Base-by-base conservation (phyloP, 169 alveolate genomes). In the Cyclospora cayetanensis region DNA sequence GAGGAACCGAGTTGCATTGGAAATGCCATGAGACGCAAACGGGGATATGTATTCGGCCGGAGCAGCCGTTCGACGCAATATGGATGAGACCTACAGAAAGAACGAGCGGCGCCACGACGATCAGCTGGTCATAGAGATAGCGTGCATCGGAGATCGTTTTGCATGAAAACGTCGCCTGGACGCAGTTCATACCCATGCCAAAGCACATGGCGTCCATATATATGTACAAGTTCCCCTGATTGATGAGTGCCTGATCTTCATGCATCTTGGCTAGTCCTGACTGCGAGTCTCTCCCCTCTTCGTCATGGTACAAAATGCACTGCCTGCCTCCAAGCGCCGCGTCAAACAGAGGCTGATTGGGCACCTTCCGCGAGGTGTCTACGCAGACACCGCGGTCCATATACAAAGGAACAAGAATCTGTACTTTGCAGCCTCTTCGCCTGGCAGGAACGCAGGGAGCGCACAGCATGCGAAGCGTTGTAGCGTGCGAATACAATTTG, bases 151-250 rank as follows among this genome's bases (percentile, higher is more conserved):
- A 27, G 37, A 90, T 4, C 29, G 43, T 25, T 39, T 31, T 31
- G 20, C 80, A 76, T 31, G 46, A 63, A 25, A 50, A 90, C 20
- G 99, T 98, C 3, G 96, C 94, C 94, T 98, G 99, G 34, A 96
- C 93, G 76, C 99, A 98, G 65, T 98, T 95, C 97, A 96, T 95
- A 22, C 99, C 99, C 99, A 98, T 98, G 18, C 99, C 99, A 90
- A 98, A 98, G 27, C 96, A 98, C 98, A 97, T 97, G 35, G 98
- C 97, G 94, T 98, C 99, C 99, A 98, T 96, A 84, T 98, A 96
- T 15, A 98, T 97, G 77, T 46, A 93, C 34, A 97, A 95, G 12
- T 96, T 96, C 84, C 84, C 84, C 34, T 98, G 98, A n/a, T n/a
- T n/a, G n/a, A n/a, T n/a, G n/a, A n/a, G n/a, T n/a, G n/a, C n/a